A percentile compares a stretch with the other conserved stretches of the same genome.
Conservation (phyloP, 495 filamentous ascomycete species). For the Hyaloscypha hepaticicola region DNA sequence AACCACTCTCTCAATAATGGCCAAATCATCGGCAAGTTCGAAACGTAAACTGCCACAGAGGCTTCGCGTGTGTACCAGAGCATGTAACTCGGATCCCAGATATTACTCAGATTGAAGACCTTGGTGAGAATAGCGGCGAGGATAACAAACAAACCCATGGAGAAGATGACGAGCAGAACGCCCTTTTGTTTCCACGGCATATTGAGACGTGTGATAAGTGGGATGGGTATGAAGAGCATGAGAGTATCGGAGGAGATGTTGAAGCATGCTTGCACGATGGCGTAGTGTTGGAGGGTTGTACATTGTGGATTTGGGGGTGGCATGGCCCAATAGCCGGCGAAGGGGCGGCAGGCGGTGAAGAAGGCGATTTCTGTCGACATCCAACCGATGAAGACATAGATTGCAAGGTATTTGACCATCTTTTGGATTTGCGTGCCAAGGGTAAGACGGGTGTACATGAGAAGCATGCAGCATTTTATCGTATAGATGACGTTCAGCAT, state of each 20-base stretch:
- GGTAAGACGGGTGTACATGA: constrained; percentile 49
- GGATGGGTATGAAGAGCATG: constrained; percentile 47
- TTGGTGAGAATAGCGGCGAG: constrained; percentile 47
- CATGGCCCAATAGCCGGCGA: constrained; percentile 42
- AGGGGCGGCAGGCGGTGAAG: constrained; percentile 41
- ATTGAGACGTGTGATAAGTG: constrained; percentile 38
- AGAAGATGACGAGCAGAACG: constrained; percentile 43
- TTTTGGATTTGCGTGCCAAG: constrained; percentile 36
- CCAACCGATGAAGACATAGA: constrained; percentile 37
- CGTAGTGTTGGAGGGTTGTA: constrained; percentile 46
- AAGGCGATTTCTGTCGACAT: constrained; percentile 40
- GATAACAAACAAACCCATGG: constrained; percentile 47
- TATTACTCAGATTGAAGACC: constrained; percentile 43
- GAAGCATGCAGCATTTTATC: constrained; percentile 52
- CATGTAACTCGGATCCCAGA: constrained; percentile 45
- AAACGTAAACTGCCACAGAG: constrained; percentile 44
- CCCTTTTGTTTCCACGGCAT: constrained; percentile 43
- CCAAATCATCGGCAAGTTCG: constrained; percentile 51
- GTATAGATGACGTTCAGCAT: constrained; percentile 50
- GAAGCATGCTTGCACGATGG: constrained; percentile 46
- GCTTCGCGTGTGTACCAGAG: constrained; percentile 52
- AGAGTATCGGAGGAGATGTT: constrained; percentile 51
- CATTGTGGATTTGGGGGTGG: constrained; percentile 46
- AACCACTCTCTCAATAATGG: constrained; percentile 36
- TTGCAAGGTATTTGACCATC: constrained; percentile 35